Conservation (phyloP, 2,329 filamentous ascomycete genomes). For the Cladophialophora carrionii region DNA sequence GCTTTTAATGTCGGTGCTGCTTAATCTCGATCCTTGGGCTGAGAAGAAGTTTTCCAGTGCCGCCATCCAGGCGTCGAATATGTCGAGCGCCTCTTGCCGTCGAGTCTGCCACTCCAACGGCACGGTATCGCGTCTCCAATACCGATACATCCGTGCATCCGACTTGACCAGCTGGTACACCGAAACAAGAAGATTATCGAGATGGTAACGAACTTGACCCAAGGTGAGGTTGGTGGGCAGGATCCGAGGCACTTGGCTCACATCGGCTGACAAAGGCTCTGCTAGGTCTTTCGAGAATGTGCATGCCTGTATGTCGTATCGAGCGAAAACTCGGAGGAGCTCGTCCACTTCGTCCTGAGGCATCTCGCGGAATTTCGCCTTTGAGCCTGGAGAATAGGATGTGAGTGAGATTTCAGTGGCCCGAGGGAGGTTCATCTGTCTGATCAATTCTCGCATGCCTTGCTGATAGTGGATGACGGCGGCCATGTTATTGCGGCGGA, state of each 20-base stretch:
- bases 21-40: constrained; percentile 18
- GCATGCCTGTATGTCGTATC: constrained; percentile 40
- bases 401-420: constrained; percentile 38
- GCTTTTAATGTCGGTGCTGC: constrained; percentile 33
- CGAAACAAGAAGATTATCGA: constrained; percentile 39
- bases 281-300: constrained; percentile 38
- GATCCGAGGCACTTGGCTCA: constrained; percentile 30
- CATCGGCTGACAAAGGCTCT: constrained; percentile 29
- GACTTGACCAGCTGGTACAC: constrained; percentile 40
- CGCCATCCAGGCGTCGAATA: constrained; percentile 37
- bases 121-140: constrained; percentile 34
- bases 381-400: constrained; percentile 22
- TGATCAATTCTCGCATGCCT: constrained; percentile 38
- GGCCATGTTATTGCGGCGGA: constrained; percentile 40
- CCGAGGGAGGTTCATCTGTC: constrained; percentile 38
- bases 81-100: constrained; percentile 31
- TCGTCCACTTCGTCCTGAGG: constrained; percentile 38
- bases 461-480: constrained; percentile 39
- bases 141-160: constrained; percentile 38
- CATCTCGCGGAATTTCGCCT: constrained; percentile 32
- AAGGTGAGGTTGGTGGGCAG: constrained; percentile 35
- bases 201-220: constrained; percentile 37
- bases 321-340: constrained; percentile 38
- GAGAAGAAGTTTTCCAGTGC: constrained; percentile 37
- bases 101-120: constrained; percentile 34